Conservation (phyloP, 352 stramenopile genomes). For the Globisporangium perplexum region DNA sequence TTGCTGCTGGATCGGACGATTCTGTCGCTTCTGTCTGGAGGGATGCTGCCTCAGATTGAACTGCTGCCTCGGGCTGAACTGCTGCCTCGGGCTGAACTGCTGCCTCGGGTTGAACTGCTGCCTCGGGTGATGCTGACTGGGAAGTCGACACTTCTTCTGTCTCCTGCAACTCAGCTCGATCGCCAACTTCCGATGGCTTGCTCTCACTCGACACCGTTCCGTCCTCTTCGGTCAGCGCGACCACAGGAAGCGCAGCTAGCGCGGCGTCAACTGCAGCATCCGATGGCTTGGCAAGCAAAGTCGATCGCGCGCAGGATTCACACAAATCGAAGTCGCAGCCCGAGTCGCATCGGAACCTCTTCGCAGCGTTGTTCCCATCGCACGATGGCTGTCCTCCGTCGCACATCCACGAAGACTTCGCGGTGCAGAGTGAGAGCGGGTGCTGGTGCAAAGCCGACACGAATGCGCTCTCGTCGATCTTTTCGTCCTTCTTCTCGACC, state of each 20-base stretch:
- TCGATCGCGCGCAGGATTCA: conserved; percentile 43
- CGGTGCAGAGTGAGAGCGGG: conserved; percentile 33
- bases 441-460: conserved; percentile 53
- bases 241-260: background rate
- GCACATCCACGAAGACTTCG: conserved; percentile 69
- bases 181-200: background rate
- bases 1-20: too few species aligned
- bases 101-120: background rate
- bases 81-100: too few species aligned
- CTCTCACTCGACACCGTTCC: background rate
- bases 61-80: too few species aligned
- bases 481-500: conserved; percentile 5
- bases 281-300: conserved; percentile 23
- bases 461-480: conserved; percentile 15
- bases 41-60: too few species aligned
- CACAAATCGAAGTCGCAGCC: conserved; percentile 79
- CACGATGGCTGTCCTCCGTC: conserved; percentile 52
- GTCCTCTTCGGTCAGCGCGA: background rate
- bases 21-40: too few species aligned
- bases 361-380: conserved; percentile 43
- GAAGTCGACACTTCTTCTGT: background rate
- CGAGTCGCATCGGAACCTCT: conserved; percentile 55
- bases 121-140: background rate
- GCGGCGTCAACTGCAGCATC: conserved; percentile 5
- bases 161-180: background rate